A percentile compares a stretch with the other conserved stretches of the same genome.
Conservation (phyloP, 441 rosid species). For the Manihot esculenta region DNA sequence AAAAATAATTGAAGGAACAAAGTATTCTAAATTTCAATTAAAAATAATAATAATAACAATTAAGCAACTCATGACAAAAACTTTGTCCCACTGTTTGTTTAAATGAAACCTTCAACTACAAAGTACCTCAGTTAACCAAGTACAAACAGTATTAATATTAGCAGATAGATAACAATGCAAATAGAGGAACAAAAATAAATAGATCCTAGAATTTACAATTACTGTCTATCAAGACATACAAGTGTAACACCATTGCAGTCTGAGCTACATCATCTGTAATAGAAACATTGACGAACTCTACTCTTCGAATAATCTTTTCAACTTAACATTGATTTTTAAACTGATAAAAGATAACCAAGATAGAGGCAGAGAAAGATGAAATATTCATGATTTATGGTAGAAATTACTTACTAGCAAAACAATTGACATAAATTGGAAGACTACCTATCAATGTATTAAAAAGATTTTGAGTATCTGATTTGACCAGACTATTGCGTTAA, state of each 20-base stretch:
- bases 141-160: not conserved
- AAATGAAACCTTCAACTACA: not conserved
- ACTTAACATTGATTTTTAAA: not conserved
- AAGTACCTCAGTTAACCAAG: not conserved
- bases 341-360: not conserved
- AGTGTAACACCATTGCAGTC: not conserved
- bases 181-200: not conserved
- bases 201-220: not conserved
- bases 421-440: not conserved
- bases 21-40: not conserved
- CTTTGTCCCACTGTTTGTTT: not conserved
- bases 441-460: not conserved
- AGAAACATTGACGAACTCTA: not conserved
- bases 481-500: slow-evolving; percentile 10
- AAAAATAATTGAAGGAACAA: not conserved
- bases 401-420: not conserved
- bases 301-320: not conserved
- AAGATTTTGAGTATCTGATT: not conserved
- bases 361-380: not conserved
- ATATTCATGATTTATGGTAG: not conserved
- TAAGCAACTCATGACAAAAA: not conserved
- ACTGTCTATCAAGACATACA: not conserved
- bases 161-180: not conserved
- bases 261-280: not conserved
- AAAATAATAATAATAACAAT: not conserved